Evolutionary conservation across 148 eudicot genomes (phyloP).

Genomic region (Cornus suecica): DNA sequence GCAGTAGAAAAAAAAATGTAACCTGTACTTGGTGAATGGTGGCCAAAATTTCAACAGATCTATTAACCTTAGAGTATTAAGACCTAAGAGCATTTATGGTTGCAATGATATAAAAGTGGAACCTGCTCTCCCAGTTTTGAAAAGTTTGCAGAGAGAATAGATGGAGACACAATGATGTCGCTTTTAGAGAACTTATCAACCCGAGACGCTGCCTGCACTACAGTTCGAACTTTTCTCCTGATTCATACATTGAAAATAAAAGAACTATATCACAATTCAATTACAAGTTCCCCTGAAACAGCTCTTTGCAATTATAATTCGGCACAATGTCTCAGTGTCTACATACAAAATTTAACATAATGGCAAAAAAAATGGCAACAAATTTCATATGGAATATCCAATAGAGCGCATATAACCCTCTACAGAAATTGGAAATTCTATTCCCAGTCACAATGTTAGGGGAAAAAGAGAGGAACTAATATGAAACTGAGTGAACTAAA

Average conservation of each 20-base stretch:
- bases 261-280: slow-evolving; percentile 5
- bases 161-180: slow-evolving; percentile 96
- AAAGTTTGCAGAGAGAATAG: slow-evolving; percentile 96
- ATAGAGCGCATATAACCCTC: neutral
- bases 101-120: slow-evolving; percentile 7
- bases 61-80: slow-evolving; percentile 1
- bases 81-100: neutral
- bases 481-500: too few relatives aligned
- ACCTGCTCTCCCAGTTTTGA: slow-evolving; percentile 99
- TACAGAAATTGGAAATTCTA: neutral
- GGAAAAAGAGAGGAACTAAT: neutral
- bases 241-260: slow-evolving; percentile 9
- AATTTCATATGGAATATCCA: neutral
- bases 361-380: neutral
- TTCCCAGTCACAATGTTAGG: neutral
- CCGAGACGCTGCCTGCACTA: slow-evolving; percentile 81
- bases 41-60: neutral
- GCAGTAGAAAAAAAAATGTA: neutral
- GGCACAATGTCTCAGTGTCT: too few relatives aligned
- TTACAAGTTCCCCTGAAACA: neutral
- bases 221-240: slow-evolving; percentile 62
- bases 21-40: neutral
- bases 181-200: slow-evolving; percentile 92
- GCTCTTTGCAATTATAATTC: neutral
- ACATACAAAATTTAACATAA: neutral